These are phyloP conservation scores for Aspergillus incahuasiensis DNA, from an alignment of 495 filamentous ascomycete species.

Conservation along the genomic window DNA sequence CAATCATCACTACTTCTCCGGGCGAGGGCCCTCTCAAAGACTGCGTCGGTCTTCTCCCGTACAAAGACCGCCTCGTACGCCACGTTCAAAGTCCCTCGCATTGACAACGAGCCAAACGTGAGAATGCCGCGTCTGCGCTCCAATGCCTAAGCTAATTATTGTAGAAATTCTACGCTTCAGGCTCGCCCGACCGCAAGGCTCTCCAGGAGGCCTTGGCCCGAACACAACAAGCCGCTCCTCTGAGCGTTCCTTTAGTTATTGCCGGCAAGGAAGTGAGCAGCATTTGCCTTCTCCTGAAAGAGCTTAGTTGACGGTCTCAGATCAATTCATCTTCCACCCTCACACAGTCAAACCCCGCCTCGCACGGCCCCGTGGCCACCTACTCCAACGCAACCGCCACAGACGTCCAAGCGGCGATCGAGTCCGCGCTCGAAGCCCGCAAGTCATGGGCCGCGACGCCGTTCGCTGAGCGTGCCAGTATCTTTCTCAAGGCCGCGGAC, in stretches of 20 bases:
- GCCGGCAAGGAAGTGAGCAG: constrained; percentile 65
- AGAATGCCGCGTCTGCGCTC: background rate
- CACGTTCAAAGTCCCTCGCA: constrained; percentile 78
- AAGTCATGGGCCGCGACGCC: constrained; percentile 73
- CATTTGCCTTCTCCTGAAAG: background rate
- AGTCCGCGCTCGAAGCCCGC: constrained; percentile 76
- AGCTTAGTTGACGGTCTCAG: constrained; percentile 10
- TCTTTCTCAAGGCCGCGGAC: constrained; percentile 92
- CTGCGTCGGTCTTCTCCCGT: constrained; percentile 17
- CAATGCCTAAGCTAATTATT: background rate
- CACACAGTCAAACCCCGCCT: constrained; percentile 69
- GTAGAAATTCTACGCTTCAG: constrained; percentile 83
- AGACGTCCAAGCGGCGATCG: constrained; percentile 72
- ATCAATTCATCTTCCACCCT: constrained; percentile 34
- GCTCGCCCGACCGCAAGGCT: constrained; percentile 67
- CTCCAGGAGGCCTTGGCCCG: constrained; percentile 64
- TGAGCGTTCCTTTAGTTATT: constrained; percentile 74
- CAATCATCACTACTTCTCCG: constrained; percentile 33
- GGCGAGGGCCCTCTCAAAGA: constrained; percentile 27
- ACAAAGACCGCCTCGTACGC: constrained; percentile 54
- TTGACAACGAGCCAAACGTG: constrained; percentile 93
- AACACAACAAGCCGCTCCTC: constrained; percentile 53
- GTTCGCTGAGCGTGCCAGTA: constrained; percentile 84
- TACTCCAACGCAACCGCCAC: constrained; percentile 71
- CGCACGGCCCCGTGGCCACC: constrained; percentile 69